Base-by-base conservation (phyloP, 371 early-diverging fungal species). In the Pancytospora philotis region DNA sequence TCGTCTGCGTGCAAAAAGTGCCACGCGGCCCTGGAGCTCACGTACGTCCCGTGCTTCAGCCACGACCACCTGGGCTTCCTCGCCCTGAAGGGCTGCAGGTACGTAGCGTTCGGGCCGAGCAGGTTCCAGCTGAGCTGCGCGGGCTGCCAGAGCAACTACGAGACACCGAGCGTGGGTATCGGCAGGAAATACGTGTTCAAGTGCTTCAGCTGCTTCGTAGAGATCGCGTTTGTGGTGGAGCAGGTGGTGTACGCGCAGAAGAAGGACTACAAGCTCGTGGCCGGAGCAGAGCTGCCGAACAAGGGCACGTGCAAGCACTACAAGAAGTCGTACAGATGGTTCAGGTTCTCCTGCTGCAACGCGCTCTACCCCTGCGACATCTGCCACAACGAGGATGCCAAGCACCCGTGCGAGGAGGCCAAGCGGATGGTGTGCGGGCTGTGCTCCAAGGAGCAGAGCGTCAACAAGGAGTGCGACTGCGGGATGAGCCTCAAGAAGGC, bases 271-370 rank as follows among this genome's bases (percentile, higher is more conserved):
- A 58, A 56, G 39, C 41, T 80, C 76, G 41, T 81, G 80, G 1
- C 57, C 52, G 73, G 74, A 0, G 19, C 41, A 16, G 69, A 60
- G 16, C 57, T 80, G 4, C 78, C 75, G 30, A 39, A 70, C 10
- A 85, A 87, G 58, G 95, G 96, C 0, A 83, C 88, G 0, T 95
- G 96, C 76, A 79, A 82, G 57, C 95, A 95, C 79, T 95, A 92
- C 79, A 83, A 85, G 36, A 90, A 88, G 79, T 90, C 90, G 2
- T 87, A 86, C 59, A 85, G 92, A 53, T 93, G 92, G 92, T 89
- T 94, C 80, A 84, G 93, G 16, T 96, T 96, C 80, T 89, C 91
- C 0, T 96, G 96, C 81, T 91, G 91, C 75, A 84, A 85, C 59
- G 62, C 59, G 66, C 78, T 88, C 1, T 92, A 86, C 79, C 86